Evolutionary conservation across 2,329 filamentous ascomycete genomes (phyloP), one percentile per base, ranked within the genome.

Genomic region (Xylariales sp.): DNA sequence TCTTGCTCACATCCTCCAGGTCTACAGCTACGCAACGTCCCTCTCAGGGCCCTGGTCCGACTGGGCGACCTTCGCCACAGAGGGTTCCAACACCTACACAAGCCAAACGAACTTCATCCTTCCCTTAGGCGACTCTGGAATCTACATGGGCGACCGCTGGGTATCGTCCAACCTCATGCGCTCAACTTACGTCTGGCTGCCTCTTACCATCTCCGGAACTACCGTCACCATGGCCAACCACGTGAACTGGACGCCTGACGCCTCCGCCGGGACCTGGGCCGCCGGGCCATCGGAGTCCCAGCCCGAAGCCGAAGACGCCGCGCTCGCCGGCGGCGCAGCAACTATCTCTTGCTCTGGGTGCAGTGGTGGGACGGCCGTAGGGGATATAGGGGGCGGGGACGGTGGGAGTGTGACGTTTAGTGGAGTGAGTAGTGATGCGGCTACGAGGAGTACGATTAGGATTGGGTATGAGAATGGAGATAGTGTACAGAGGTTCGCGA

Each of bases 61-160:
- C 0, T 84, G 80, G 76, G 64, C 66, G 3, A 71, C 70, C 1
- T 83, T 85, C 39, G 79, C 75, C 0, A 70, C 75, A 15, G 51
- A 60, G 1, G 79, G 78, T 1, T 68, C 71, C 8, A 70, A 64
- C 34, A 84, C 82, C 0, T 83, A 78, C 51, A 60, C 62, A 11
- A 78, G 73, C 1, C 81, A 86, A 52, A 80, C 78, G 1, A 77
- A 68, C 25, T 83, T 70, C 49, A 67, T 85, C 16, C 67, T 84
- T 1, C 63, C 68, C 0, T 46, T 66, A 3, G 58, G 63, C 33
- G 51, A 54, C 27, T 49, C 51, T 27, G 66, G 68, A 36, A 70
- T 82, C 47, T 86, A 84, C 59, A 74, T 84, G 60, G 82, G 82
- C 15, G 82, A 86, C 59, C 74, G 82, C 16, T 86, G 82, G 82